Percentiles rank a stretch among this genome's conserved stretches.
Conservation (phyloP, 2,329 filamentous ascomycete species). For the Thyridium curvatum region DNA sequence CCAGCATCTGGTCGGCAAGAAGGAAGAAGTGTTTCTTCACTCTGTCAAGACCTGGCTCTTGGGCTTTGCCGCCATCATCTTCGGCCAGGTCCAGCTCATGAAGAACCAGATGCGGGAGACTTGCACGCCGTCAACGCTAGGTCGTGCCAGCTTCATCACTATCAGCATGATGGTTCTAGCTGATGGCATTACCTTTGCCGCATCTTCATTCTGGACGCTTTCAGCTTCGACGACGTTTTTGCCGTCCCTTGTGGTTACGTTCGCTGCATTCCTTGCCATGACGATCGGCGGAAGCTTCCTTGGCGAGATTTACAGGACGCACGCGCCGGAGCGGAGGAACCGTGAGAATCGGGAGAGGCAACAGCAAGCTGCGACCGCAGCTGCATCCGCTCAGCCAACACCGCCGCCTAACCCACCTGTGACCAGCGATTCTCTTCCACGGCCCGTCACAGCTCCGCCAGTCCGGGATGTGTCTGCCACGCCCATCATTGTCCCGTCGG, state of each 20-base stretch:
- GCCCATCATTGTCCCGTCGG: constrained; percentile 56
- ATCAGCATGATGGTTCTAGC: constrained; percentile 55
- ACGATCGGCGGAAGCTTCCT: constrained; percentile 52
- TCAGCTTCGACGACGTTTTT: constrained; percentile 51
- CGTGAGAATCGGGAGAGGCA: constrained; percentile 25
- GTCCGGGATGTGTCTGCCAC: constrained; percentile 19
- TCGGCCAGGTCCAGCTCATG: constrained; percentile 55
- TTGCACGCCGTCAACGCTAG: constrained; percentile 61
- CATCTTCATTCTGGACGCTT: constrained; percentile 49
- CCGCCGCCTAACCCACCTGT: constrained; percentile 7
- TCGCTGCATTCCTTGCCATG: constrained; percentile 49
- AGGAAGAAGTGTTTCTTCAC: constrained; percentile 52
- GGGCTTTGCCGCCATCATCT: constrained; percentile 47
- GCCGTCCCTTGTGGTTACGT: constrained; percentile 48
- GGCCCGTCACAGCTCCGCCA: constrained; percentile 28
- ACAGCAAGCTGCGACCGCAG: constrained; percentile 14
- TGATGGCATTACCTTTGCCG: constrained; percentile 53
- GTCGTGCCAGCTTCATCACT: constrained; percentile 59
- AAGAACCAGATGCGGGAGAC: constrained; percentile 61
- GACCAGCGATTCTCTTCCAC: constrained; percentile 26
- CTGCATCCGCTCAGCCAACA: constrained; percentile 1
- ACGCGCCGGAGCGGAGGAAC: constrained; percentile 49
- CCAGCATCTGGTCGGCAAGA: constrained; percentile 51
- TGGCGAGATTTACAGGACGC: constrained; percentile 53
- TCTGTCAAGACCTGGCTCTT: constrained; percentile 55